A percentile compares a stretch with the other conserved stretches of the same genome.
Conservation (phyloP, 75 land plant genomes). For the Pinus taeda region DNA sequence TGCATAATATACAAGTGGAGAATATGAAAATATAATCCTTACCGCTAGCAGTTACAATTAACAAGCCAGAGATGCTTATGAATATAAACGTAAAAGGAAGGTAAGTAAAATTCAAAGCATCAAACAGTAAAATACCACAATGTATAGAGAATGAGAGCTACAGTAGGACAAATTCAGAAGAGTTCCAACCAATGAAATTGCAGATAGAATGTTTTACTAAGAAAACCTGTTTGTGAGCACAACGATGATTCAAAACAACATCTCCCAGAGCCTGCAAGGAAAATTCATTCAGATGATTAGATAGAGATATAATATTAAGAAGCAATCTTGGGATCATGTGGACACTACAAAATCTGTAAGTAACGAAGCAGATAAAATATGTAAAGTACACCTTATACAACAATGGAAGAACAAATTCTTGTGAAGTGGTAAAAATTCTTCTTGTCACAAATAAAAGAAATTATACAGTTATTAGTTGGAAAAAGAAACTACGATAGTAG, state of each 20-base stretch:
- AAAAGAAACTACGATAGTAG: not conserved
- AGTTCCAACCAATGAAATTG: not conserved
- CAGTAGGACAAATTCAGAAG: not conserved
- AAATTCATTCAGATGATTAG: not conserved
- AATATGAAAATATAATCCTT: not conserved
- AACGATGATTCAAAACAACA: slow-evolving; percentile 81
- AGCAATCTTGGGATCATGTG: not conserved
- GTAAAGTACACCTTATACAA: not conserved
- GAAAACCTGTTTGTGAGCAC: slow-evolving; percentile 71
- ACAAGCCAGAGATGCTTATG: not conserved
- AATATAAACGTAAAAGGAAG: not conserved
- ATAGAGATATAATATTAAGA: not conserved
- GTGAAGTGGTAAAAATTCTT: not conserved
- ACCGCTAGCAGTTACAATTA: not conserved
- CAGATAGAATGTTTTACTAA: not conserved
- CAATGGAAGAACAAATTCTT: not conserved
- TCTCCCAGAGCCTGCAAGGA: slow-evolving; percentile 61
- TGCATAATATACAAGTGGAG: not conserved
- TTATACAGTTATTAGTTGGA: not conserved
- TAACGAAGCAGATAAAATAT: not conserved
- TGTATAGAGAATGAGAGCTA: not conserved
- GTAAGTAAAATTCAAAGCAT: not conserved
- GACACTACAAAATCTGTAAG: not conserved
- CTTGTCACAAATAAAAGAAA: not conserved
- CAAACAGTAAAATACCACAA: not conserved